These are phyloP conservation scores for Tolypocladium ophioglossoides DNA, from an alignment of 2,329 filamentous ascomycete genomes.

Conservation along the genomic window DNA sequence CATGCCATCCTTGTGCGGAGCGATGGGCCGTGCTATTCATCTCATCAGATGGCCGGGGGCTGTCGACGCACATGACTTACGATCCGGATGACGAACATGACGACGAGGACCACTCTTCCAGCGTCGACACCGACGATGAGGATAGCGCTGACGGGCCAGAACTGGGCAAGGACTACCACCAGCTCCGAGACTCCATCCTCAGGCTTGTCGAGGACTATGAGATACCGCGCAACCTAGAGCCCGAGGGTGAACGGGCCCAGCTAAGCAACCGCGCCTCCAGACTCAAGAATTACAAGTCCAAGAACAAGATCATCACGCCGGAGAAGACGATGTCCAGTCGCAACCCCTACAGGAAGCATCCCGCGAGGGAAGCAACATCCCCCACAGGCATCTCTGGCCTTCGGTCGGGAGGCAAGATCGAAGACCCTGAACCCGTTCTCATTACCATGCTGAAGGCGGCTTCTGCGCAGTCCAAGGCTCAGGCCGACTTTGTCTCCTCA, in stretches of 20 bases:
- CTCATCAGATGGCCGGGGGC: slow-evolving; percentile 56
- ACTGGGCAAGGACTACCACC: slow-evolving; percentile 69
- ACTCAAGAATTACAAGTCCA: slow-evolving; percentile 48
- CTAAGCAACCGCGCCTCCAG: slow-evolving; percentile 62
- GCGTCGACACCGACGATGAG: slow-evolving; percentile 49
- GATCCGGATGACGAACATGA: slow-evolving; percentile 56
- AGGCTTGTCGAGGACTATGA: slow-evolving; percentile 77
- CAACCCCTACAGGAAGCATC: slow-evolving; percentile 43
- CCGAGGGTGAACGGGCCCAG: slow-evolving; percentile 46
- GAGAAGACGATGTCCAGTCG: slow-evolving; percentile 42
- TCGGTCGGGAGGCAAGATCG: slow-evolving; percentile 13
- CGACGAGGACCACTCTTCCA: slow-evolving; percentile 53
- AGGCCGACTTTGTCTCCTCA: slow-evolving; percentile 73
- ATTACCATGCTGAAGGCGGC: slow-evolving; percentile 68
- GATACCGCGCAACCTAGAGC: slow-evolving; percentile 57
- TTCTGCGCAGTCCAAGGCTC: slow-evolving; percentile 63
- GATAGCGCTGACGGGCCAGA: slow-evolving; percentile 51
- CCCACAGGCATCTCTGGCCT: slow-evolving; percentile 2
- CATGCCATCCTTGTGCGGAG: slow-evolving; percentile 71
- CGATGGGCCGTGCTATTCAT: slow-evolving; percentile 77
- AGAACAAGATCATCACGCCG: slow-evolving; percentile 44
- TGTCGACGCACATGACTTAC: slow-evolving; percentile 64
- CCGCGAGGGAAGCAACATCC: neutral
- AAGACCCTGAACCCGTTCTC: slow-evolving; percentile 43
- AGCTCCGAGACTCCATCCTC: slow-evolving; percentile 68